These are phyloP conservation scores for Ormosia emarginata DNA, from an alignment of 306 rosid genomes.

Conservation along the genomic window DNA sequence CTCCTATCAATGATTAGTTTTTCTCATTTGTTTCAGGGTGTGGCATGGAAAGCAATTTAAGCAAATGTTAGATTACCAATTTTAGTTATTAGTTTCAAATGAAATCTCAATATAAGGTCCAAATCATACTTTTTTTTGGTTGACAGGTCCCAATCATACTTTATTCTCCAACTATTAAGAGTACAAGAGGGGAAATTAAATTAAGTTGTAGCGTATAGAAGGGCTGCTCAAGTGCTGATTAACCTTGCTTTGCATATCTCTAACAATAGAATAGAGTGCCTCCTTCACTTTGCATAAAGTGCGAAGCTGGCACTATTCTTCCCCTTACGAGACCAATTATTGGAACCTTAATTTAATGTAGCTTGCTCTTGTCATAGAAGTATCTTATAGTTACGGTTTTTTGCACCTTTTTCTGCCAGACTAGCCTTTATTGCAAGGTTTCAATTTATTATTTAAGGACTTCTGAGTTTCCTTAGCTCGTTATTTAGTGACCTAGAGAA, in stretches of 20 bases:
- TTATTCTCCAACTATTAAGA: background rate
- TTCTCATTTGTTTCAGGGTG: background rate
- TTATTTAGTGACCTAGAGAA: background rate
- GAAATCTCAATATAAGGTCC: background rate
- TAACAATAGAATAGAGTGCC: conserved; percentile 21
- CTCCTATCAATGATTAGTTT: background rate
- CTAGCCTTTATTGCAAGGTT: background rate
- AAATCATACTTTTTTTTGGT: conserved; percentile 11
- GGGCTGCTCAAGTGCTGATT: background rate
- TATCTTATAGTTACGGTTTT: background rate
- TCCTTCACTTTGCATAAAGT: conserved; percentile 43
- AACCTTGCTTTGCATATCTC: conserved; percentile 13
- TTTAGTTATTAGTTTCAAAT: conserved; percentile 11
- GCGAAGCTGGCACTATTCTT: conserved; percentile 28
- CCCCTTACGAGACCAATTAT: conserved; percentile 25
- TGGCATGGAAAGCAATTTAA: background rate
- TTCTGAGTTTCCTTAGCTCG: background rate
- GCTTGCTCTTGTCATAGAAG: conserved; percentile 21
- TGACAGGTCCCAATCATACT: background rate
- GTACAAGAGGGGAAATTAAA: background rate
- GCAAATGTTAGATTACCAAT: background rate
- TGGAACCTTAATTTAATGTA: conserved; percentile 22
- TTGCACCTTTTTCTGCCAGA: background rate
- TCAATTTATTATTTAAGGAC: background rate
- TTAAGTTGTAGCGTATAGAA: background rate